Conservation (phyloP, 768 basidiomycete genomes). For the Lentinula sp. region DNA sequence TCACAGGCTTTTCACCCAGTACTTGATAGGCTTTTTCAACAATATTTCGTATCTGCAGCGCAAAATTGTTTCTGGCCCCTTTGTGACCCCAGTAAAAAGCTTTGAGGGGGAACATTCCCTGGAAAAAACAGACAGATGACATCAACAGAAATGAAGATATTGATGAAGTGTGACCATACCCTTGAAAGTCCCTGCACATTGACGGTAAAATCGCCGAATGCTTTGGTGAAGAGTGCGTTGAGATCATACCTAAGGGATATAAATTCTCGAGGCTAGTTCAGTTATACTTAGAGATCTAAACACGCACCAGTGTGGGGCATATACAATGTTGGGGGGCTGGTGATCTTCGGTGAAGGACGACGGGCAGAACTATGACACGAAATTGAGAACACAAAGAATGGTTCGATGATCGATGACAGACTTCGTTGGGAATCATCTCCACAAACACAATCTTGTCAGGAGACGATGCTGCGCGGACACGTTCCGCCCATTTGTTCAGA, state of each 20-base stretch:
- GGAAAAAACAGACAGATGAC: neutral
- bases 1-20: constrained; percentile 75
- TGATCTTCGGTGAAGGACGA: constrained; percentile 65
- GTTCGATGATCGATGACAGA: constrained; percentile 18
- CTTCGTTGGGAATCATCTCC: constrained; percentile 94
- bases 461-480: constrained; percentile 43
- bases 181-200: constrained; percentile 91
- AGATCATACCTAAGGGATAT: constrained; percentile 74
- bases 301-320: constrained; percentile 66
- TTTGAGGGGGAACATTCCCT: constrained; percentile 83
- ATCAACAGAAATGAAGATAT: neutral
- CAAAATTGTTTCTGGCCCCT: constrained; percentile 78
- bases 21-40: constrained; percentile 60
- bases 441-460: constrained; percentile 62
- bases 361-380: constrained; percentile 61
- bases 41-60: constrained; percentile 75
- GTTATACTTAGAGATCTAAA: constrained; percentile 23
- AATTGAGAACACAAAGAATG: neutral
- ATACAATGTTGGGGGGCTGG: constrained; percentile 59
- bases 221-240: constrained; percentile 78
- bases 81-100: constrained; percentile 86
- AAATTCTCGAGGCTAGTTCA: constrained; percentile 14
- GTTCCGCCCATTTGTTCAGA: constrained; percentile 57
- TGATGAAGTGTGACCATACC: constrained; percentile 29
- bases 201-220: constrained; percentile 78